Evolutionary conservation across 2,329 filamentous ascomycete genomes (phyloP).

Genomic region (Scedosporium minutisporum): DNA sequence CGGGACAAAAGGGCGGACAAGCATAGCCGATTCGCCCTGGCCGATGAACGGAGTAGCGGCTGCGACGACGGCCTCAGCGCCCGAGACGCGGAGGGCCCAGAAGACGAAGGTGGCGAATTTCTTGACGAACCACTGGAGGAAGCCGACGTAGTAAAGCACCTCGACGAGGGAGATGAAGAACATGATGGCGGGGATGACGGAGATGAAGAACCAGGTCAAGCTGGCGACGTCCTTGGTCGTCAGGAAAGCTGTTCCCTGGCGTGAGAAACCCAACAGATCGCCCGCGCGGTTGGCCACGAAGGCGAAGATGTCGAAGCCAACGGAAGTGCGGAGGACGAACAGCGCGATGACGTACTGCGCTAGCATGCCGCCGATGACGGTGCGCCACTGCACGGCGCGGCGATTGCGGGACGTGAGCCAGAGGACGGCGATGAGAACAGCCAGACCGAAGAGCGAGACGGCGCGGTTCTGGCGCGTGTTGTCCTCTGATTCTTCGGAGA

Average conservation of each 20-base stretch:
- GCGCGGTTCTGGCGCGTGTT: constrained; percentile 76
- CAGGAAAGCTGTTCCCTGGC: constrained; percentile 64
- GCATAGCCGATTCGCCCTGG: constrained; percentile 87
- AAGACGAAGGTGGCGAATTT: constrained; percentile 90
- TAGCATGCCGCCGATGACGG: constrained; percentile 81
- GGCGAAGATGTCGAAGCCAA: constrained; percentile 83
- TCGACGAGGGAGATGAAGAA: constrained; percentile 94
- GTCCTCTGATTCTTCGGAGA: constrained; percentile 57
- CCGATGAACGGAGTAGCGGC: constrained; percentile 90
- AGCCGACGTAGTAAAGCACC: constrained; percentile 69
- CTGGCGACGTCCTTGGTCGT: constrained; percentile 30
- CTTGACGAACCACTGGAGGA: constrained; percentile 80
- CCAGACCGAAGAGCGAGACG: constrained; percentile 69
- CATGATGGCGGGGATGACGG: constrained; percentile 82
- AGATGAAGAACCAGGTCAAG: constrained; percentile 60
- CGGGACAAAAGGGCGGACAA: constrained; percentile 78
- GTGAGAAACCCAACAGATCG: constrained; percentile 65
- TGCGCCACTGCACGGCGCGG: constrained; percentile 58
- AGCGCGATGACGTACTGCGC: constrained; percentile 80
- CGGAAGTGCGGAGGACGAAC: constrained; percentile 73
- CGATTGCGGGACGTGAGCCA: constrained; percentile 64
- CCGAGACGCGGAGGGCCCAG: constrained; percentile 78
- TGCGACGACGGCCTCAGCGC: constrained; percentile 87
- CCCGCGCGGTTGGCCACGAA: constrained; percentile 72
- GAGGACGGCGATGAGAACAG: constrained; percentile 58